Conservation (phyloP, 352 stramenopile genomes). For the Lagenidium sp. region DNA sequence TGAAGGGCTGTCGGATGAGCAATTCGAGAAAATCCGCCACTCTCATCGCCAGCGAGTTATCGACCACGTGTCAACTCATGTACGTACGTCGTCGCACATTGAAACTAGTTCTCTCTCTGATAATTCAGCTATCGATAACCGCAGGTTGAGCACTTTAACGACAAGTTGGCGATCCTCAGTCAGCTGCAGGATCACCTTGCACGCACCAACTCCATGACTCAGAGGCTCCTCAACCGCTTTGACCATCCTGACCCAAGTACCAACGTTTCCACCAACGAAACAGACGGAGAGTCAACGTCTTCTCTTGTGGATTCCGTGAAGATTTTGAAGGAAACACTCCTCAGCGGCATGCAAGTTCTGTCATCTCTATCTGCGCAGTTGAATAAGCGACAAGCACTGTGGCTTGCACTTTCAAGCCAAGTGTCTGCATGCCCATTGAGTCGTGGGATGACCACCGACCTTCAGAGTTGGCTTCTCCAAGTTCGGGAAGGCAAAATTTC, state of each 20-base stretch:
- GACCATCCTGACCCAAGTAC: no score
- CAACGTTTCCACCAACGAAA: constrained; percentile 6
- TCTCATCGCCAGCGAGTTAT: constrained; percentile 44
- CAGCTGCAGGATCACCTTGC: constrained; percentile 28
- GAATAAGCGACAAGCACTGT: constrained; percentile 47
- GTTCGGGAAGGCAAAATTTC: constrained; percentile 75
- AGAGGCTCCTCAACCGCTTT: no score
- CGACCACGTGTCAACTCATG: constrained; percentile 41
- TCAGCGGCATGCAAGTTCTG: no score
- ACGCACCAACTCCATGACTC: neutral
- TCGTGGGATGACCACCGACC: constrained; percentile 30
- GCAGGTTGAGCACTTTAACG: constrained; percentile 33
- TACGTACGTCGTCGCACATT: constrained; percentile 5
- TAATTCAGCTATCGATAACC: neutral
- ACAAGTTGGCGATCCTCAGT: constrained; percentile 49
- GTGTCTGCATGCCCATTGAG: constrained; percentile 46
- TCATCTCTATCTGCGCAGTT: no score
- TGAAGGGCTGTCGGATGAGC: constrained; percentile 53
- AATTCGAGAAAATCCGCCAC: constrained; percentile 46
- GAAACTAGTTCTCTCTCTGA: neutral
- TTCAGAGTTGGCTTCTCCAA: constrained; percentile 69
- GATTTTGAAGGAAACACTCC: no score
- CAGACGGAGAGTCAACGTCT: constrained; percentile 12
- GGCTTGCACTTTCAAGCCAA: constrained; percentile 64
- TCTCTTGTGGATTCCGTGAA: constrained; percentile 7